Evolutionary conservation across 768 basidiomycete genomes (phyloP).

Genomic region (Trametes coccinea): DNA sequence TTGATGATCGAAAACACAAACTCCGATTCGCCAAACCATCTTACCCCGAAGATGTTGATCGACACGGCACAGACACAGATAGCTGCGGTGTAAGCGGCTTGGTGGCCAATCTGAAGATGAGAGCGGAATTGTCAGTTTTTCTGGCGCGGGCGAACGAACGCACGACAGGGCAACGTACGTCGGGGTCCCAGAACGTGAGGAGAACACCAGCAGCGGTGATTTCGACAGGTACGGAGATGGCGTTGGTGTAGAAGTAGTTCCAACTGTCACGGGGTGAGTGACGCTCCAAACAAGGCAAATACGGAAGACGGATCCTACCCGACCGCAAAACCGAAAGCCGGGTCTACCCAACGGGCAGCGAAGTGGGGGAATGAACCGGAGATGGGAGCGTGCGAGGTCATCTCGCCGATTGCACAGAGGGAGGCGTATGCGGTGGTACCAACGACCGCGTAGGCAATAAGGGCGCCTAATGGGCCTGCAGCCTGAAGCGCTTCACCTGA

Average conservation of each 20-base stretch:
- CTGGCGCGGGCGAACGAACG: neutral
- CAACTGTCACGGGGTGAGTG: slow-evolving; percentile 20
- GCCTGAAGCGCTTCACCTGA: slow-evolving; percentile 59
- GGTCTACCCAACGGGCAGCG: slow-evolving; percentile 43
- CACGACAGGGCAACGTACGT: slow-evolving; percentile 40
- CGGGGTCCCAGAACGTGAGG: slow-evolving; percentile 69
- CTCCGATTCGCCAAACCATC: slow-evolving; percentile 74
- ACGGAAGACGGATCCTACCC: slow-evolving; percentile 21
- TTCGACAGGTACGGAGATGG: slow-evolving; percentile 71
- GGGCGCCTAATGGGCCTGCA: slow-evolving; percentile 67
- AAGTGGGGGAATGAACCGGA: slow-evolving; percentile 79
- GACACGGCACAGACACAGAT: slow-evolving; percentile 56
- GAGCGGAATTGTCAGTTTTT: neutral
- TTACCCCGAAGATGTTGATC: slow-evolving; percentile 73
- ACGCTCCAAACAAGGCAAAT: neutral
- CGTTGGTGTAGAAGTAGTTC: slow-evolving; percentile 43
- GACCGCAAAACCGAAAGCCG: slow-evolving; percentile 38
- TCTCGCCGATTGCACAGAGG: slow-evolving; percentile 69
- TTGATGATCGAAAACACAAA: slow-evolving; percentile 69
- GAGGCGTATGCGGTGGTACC: slow-evolving; percentile 69
- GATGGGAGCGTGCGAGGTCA: slow-evolving; percentile 79
- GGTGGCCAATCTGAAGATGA: slow-evolving; percentile 44
- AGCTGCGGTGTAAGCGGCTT: slow-evolving; percentile 57
- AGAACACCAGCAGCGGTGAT: slow-evolving; percentile 71
- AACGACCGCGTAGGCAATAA: slow-evolving; percentile 63